Conservation (phyloP, 208 protist species). For the Acanthamoeba lenticulata region DNA sequence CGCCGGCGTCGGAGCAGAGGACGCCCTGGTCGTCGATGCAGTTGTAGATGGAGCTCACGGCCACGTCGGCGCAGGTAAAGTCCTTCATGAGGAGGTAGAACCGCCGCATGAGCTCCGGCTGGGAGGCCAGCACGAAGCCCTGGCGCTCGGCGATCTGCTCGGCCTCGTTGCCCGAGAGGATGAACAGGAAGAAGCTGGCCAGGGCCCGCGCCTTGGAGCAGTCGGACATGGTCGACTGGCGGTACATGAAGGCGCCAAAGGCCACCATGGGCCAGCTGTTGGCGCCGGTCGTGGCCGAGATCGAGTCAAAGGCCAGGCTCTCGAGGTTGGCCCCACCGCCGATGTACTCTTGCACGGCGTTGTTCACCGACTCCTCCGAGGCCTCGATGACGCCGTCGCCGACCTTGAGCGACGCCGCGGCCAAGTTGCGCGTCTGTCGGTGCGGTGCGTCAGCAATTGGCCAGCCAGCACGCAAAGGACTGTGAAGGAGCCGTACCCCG, state of each 20-base stretch:
- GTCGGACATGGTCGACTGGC: background rate
- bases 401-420: background rate
- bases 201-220: slow-evolving; percentile 8
- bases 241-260: slow-evolving; percentile 6
- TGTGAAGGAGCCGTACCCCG: background rate
- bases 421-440: background rate
- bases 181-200: background rate
- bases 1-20: background rate
- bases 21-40: background rate
- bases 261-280: slow-evolving; percentile 1
- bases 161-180: background rate
- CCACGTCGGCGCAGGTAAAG: slow-evolving; percentile 3
- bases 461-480: background rate
- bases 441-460: background rate
- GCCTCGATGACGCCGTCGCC: background rate
- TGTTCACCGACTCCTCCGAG: no score
- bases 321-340: background rate
- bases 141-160: background rate
- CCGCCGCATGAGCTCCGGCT: background rate
- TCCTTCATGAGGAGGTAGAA: background rate
- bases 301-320: background rate
- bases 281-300: background rate
- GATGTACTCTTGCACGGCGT: background rate
- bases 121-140: slow-evolving; percentile 2
- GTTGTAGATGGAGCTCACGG: background rate